Evolutionary conservation across 768 basidiomycete species (phyloP).

Genomic region (Neoboletus brunneissimus): DNA sequence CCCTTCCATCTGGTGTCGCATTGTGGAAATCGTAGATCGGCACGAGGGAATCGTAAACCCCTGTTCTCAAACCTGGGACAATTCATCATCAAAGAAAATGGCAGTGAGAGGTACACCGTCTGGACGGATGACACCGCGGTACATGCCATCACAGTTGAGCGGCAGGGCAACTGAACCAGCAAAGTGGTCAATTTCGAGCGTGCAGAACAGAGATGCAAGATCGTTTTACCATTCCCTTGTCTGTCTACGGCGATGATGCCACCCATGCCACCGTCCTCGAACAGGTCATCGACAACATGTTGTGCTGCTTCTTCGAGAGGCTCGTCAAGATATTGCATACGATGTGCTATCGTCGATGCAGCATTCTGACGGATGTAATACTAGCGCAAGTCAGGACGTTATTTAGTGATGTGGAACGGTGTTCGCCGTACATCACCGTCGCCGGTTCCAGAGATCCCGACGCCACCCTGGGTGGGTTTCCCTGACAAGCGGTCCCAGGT

Average conservation of each 20-base stretch:
- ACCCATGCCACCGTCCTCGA: slow-evolving; percentile 59
- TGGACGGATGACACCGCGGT: slow-evolving; percentile 66
- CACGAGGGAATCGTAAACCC: background rate
- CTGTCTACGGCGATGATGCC: slow-evolving; percentile 74
- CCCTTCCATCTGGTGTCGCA: background rate
- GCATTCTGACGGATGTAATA: slow-evolving; percentile 75
- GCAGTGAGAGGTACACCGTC: slow-evolving; percentile 74
- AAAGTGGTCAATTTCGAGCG: background rate
- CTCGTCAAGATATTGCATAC: slow-evolving; percentile 60
- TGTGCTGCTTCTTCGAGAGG: slow-evolving; percentile 53
- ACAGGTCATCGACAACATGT: slow-evolving; percentile 56
- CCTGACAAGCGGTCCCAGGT: slow-evolving; percentile 42
- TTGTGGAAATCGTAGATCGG: background rate
- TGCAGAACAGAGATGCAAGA: slow-evolving; percentile 6
- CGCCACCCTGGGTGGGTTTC: slow-evolving; percentile 37
- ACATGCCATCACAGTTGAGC: slow-evolving; percentile 80
- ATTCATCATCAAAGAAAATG: slow-evolving; percentile 69
- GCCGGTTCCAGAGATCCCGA: slow-evolving; percentile 83
- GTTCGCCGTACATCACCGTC: slow-evolving; percentile 67
- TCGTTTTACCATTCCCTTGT: slow-evolving; percentile 55
- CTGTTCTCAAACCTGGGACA: slow-evolving; percentile 22
- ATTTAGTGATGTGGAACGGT: background rate
- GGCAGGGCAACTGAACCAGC: slow-evolving; percentile 58
- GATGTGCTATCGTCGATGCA: slow-evolving; percentile 61
- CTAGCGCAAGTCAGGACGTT: slow-evolving; percentile 35